These are phyloP conservation scores for Cercis canadensis DNA, from an alignment of 306 rosid species.

Conservation along the genomic window DNA sequence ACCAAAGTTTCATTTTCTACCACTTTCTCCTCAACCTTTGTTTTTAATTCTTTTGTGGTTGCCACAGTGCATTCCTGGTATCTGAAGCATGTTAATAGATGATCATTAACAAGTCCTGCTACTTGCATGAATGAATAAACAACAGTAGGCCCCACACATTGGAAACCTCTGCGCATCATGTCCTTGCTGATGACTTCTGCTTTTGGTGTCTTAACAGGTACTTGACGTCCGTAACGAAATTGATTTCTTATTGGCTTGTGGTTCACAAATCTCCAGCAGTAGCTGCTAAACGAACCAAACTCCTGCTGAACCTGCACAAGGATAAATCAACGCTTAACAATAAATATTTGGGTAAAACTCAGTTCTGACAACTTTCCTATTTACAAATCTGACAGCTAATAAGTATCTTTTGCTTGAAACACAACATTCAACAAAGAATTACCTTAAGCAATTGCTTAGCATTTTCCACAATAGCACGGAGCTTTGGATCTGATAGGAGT, in stretches of 20 bases:
- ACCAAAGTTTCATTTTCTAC: conserved; percentile 41
- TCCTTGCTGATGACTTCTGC: conserved; percentile 88
- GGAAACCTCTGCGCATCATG: conserved; percentile 91
- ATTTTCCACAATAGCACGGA: conserved; percentile 84
- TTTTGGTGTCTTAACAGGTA: conserved; percentile 89
- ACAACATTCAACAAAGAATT: conserved; percentile 14
- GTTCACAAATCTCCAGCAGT: conserved; percentile 90
- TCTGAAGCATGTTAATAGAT: conserved; percentile 75
- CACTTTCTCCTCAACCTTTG: conserved; percentile 41
- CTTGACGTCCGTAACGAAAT: conserved; percentile 76
- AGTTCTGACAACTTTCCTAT: too few relatives aligned
- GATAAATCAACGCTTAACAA: background rate
- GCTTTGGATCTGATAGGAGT: conserved; percentile 82
- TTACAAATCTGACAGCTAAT: too few relatives aligned
- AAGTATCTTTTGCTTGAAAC: conserved; percentile 6
- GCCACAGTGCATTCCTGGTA: conserved; percentile 53
- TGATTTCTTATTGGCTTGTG: conserved; percentile 67
- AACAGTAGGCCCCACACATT: conserved; percentile 91
- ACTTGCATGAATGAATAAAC: conserved; percentile 93
- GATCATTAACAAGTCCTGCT: conserved; percentile 83
- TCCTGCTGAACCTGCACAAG: conserved; percentile 69
- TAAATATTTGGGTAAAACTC: too few relatives aligned
- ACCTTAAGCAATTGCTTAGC: conserved; percentile 86
- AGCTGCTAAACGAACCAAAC: conserved; percentile 86
- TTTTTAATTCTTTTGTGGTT: conserved; percentile 41